Evolutionary conservation across 1,284 basidiomycete genomes (phyloP).

Genomic region (Hypsizygus ulmarius): DNA sequence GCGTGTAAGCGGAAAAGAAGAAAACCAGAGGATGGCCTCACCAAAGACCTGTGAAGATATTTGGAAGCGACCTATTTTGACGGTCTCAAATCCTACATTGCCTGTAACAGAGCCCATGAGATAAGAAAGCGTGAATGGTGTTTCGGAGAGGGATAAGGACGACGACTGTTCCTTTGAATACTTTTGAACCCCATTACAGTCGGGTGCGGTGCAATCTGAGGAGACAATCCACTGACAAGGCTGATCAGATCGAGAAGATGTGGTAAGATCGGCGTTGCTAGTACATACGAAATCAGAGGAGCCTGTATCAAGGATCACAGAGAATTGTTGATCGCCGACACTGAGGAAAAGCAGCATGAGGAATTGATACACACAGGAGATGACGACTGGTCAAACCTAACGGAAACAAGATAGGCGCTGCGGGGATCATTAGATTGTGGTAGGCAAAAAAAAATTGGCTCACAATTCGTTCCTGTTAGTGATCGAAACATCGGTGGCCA

Average conservation of each 20-base stretch:
- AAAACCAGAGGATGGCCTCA: conserved; percentile 19
- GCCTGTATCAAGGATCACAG: conserved; percentile 35
- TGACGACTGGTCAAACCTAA: conserved; percentile 29
- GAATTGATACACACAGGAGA: conserved; percentile 1
- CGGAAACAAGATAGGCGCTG: conserved; percentile 41
- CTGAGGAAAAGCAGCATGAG: conserved; percentile 23
- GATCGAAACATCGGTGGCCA: conserved; percentile 29
- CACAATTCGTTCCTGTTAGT: conserved; percentile 36
- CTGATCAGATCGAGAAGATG: not conserved
- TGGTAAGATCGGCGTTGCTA: not conserved
- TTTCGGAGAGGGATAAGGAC: conserved; percentile 10
- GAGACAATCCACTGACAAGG: conserved; percentile 16
- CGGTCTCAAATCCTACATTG: conserved; percentile 13
- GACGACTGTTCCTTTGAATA: conserved; percentile 8
- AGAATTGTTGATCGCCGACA: conserved; percentile 46
- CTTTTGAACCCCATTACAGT: conserved; percentile 11
- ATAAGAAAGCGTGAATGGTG: conserved; percentile 14
- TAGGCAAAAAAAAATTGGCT: conserved; percentile 15
- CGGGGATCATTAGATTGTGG: not conserved
- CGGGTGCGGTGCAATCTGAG: conserved; percentile 11
- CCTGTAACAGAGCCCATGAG: conserved; percentile 15
- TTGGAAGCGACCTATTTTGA: conserved; percentile 10
- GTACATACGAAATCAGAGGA: conserved; percentile 15
- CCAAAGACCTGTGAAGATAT: conserved; percentile 37
- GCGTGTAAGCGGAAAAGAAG: not conserved